Conservation (phyloP, 768 basidiomycete species). For the Rhizopogon vinicolor region DNA sequence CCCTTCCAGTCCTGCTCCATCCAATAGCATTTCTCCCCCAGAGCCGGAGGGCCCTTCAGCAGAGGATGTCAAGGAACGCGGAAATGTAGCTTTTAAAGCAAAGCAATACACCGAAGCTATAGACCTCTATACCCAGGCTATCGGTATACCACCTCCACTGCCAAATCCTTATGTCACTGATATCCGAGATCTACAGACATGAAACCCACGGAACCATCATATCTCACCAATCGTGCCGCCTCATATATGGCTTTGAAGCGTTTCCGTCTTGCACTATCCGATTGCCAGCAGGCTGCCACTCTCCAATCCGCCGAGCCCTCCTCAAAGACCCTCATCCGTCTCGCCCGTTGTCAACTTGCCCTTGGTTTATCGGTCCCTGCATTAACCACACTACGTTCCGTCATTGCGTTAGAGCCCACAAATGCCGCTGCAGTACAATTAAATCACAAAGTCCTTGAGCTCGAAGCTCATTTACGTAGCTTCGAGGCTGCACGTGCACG, state of each 20-base stretch:
- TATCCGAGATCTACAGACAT: slow-evolving; percentile 36
- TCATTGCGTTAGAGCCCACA: slow-evolving; percentile 55
- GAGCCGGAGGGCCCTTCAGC: slow-evolving; percentile 32
- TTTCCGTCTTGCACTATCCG: slow-evolving; percentile 68
- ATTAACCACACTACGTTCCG: slow-evolving; percentile 57
- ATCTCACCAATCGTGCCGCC: slow-evolving; percentile 83
- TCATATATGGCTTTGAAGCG: slow-evolving; percentile 79
- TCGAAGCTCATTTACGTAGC: slow-evolving; percentile 64
- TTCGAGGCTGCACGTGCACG: slow-evolving; percentile 50
- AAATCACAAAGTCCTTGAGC: slow-evolving; percentile 51
- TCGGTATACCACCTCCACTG: slow-evolving; percentile 38
- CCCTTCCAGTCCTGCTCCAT: slow-evolving; percentile 9
- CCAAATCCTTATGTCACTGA: slow-evolving; percentile 17
- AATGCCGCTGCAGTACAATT: slow-evolving; percentile 60
- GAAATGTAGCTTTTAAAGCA: slow-evolving; percentile 71
- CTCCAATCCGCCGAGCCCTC: slow-evolving; percentile 61
- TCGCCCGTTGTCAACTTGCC: slow-evolving; percentile 81
- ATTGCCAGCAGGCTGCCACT: slow-evolving; percentile 71
- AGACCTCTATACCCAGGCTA: slow-evolving; percentile 70
- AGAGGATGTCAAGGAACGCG: slow-evolving; percentile 66
- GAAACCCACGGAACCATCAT: slow-evolving; percentile 64
- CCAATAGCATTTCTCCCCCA: slow-evolving; percentile 6
- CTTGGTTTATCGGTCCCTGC: slow-evolving; percentile 68
- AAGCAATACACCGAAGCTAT: slow-evolving; percentile 64
- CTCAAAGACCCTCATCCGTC: slow-evolving; percentile 74